Percentiles rank a stretch among this genome's conserved stretches.
Conservation (phyloP, 352 stramenopile genomes). For the Aphanomyces cochlioides region DNA sequence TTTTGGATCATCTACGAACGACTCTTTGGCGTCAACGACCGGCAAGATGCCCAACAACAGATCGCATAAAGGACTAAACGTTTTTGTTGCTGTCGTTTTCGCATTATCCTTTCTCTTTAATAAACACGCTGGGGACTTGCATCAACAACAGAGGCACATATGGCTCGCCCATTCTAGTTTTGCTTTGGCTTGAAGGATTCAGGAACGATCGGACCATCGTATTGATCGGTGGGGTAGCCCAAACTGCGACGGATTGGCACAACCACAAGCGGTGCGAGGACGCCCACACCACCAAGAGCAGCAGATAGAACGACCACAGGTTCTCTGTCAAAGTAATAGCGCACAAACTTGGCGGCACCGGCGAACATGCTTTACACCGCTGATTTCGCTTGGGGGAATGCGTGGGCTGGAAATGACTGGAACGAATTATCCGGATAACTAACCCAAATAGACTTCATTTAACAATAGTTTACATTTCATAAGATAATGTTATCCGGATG, state of each 20-base stretch:
- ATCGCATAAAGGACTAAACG: not conserved
- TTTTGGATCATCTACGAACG: conserved; percentile 59
- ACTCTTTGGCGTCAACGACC: conserved; percentile 41
- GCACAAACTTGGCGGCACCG: conserved; percentile 58
- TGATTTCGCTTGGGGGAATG: conserved; percentile 10
- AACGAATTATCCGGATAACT: conserved; percentile 13
- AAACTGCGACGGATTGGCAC: conserved; percentile 81
- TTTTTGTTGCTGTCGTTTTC: not conserved
- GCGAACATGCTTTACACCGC: conserved; percentile 8
- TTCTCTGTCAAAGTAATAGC: conserved; percentile 82
- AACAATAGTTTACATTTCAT: not conserved
- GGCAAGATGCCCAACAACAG: not conserved
- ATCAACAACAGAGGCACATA: not conserved
- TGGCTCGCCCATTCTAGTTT: conserved; percentile 3
- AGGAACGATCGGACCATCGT: conserved; percentile 80
- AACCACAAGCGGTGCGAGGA: conserved; percentile 69
- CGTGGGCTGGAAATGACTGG: conserved; percentile 15
- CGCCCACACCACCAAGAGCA: conserved; percentile 63
- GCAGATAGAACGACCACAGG: conserved; percentile 81
- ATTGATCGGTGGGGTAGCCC: conserved; percentile 83
- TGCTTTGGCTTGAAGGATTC: conserved; percentile 37
- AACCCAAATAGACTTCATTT: not conserved
- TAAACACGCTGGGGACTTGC: no score
- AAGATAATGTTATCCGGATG: conserved; percentile 2
- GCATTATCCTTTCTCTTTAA: not conserved